These are phyloP conservation scores for Venturia oleaginea DNA, from an alignment of 2,329 filamentous ascomycete species.

Conservation along the genomic window DNA sequence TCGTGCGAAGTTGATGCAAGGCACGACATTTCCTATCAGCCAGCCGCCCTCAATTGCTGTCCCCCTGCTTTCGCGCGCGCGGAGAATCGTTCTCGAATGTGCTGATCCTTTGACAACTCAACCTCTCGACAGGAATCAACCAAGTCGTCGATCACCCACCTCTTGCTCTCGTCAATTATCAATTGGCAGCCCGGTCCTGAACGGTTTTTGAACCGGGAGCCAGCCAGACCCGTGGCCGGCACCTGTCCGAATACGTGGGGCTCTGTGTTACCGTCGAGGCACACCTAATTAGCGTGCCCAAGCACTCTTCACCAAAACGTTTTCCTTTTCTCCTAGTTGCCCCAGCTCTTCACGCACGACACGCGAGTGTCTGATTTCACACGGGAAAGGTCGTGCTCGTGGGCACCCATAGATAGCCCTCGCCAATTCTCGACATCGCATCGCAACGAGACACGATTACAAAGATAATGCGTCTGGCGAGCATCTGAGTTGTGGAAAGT, in stretches of 20 bases:
- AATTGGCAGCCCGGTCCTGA: background rate
- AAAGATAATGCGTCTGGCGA: background rate
- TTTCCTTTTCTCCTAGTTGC: conserved; percentile 1
- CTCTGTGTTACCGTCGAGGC: conserved; percentile 4
- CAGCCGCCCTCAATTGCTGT: background rate
- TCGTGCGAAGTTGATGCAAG: conserved; percentile 7
- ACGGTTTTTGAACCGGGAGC: background rate
- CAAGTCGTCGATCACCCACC: background rate
- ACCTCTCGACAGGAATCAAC: background rate
- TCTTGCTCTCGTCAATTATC: background rate
- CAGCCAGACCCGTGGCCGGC: conserved; percentile 2
- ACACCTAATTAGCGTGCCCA: conserved; percentile 8
- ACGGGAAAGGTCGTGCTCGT: background rate
- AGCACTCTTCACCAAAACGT: conserved; percentile 8
- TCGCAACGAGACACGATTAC: background rate
- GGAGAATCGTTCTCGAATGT: background rate
- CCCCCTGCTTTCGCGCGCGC: background rate
- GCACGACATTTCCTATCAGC: background rate
- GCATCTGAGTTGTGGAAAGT: background rate
- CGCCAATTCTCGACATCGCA: background rate
- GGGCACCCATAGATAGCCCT: background rate
- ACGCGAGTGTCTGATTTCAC: background rate
- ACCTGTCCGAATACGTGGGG: conserved; percentile 1
- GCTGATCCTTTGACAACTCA: background rate
- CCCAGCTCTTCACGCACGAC: conserved; percentile 4